Evolutionary conservation across 2,329 filamentous ascomycete species (phyloP).

Genomic region (Cytospora schulzeri): DNA sequence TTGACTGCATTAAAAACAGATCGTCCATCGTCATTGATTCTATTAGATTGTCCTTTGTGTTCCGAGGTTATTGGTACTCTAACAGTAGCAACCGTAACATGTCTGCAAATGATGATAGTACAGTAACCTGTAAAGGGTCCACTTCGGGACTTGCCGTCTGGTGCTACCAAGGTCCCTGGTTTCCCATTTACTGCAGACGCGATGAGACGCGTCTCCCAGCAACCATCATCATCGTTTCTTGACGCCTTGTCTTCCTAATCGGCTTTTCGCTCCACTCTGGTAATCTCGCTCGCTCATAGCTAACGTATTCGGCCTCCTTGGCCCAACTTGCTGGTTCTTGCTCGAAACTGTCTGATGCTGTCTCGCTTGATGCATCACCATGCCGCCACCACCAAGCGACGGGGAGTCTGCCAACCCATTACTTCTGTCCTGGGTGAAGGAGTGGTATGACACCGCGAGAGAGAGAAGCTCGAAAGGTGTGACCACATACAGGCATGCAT

Average conservation of each 20-base stretch:
- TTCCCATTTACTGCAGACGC: constrained; percentile 2
- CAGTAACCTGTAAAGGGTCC: not conserved
- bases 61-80: not conserved
- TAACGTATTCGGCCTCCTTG: not conserved
- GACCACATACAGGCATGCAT: constrained; percentile 74
- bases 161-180: not conserved
- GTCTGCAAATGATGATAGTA: not conserved
- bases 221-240: constrained; percentile 3
- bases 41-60: not conserved
- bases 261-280: not conserved
- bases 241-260: not conserved
- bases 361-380: constrained; percentile 8
- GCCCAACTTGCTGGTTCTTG: not conserved
- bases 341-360: not conserved
- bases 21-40: too few species aligned
- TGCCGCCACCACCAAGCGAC: constrained; percentile 28
- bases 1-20: too few species aligned
- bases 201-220: constrained; percentile 14
- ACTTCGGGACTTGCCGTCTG: not conserved
- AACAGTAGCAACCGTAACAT: not conserved
- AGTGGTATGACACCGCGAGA: constrained; percentile 72
- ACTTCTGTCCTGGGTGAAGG: constrained; percentile 72
- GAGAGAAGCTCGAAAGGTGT: constrained; percentile 71
- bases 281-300: not conserved
- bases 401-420: constrained; percentile 67